Conservation (phyloP, 1,284 basidiomycete species). For the Hypsizygus ulmarius region DNA sequence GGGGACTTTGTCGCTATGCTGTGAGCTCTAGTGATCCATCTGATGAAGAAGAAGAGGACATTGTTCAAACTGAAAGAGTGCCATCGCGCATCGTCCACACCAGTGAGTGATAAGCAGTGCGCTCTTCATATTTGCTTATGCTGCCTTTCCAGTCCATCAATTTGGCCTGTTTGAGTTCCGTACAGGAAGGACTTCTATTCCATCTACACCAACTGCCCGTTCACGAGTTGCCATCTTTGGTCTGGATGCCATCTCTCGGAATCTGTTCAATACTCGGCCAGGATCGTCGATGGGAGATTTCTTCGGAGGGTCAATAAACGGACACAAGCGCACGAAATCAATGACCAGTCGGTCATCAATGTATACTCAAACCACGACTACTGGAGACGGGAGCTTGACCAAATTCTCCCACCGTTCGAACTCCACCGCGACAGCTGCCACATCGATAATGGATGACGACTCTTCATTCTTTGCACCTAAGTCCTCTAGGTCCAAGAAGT, state of each 20-base stretch:
- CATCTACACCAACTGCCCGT: constrained; percentile 77
- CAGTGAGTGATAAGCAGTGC: constrained; percentile 47
- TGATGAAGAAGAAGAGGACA: constrained; percentile 76
- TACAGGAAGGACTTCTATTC: constrained; percentile 70
- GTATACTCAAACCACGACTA: constrained; percentile 62
- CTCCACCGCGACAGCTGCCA: constrained; percentile 55
- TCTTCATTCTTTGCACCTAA: constrained; percentile 45
- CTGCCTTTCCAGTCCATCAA: constrained; percentile 63
- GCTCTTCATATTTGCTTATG: constrained; percentile 4
- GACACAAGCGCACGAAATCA: constrained; percentile 64
- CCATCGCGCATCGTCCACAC: constrained; percentile 73
- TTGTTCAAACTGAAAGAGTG: constrained; percentile 76
- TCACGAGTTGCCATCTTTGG: constrained; percentile 81
- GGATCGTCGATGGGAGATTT: constrained; percentile 64
- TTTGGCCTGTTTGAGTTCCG: constrained; percentile 84
- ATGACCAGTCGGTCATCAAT: constrained; percentile 66
- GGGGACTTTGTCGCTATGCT: constrained; percentile 74
- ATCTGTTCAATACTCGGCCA: constrained; percentile 65
- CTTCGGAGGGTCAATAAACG: constrained; percentile 65
- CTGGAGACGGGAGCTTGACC: constrained; percentile 59
- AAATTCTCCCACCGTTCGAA: constrained; percentile 68
- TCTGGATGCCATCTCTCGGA: constrained; percentile 80
- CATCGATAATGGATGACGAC: constrained; percentile 60
- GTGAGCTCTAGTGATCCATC: constrained; percentile 70
- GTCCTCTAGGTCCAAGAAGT: constrained; percentile 50